Evolutionary conservation across 2,329 filamentous ascomycete genomes (phyloP), one percentile per base, ranked within the genome.

Genomic region (Xylaria sp.): DNA sequence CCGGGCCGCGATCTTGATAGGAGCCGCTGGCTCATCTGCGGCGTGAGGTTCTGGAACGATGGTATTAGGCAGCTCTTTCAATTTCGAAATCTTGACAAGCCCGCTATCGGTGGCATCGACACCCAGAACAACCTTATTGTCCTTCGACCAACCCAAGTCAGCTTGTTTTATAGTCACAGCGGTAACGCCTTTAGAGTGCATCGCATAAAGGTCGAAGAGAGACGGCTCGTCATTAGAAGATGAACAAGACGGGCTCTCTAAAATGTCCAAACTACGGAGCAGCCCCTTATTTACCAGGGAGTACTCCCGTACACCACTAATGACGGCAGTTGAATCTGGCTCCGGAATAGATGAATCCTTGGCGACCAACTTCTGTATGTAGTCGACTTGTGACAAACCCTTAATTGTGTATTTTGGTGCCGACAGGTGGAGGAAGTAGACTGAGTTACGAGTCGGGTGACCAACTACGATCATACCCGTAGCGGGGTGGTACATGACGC

Each of bases 181-280:
- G 20, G 94, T 94, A n/a, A 98, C 94, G 68, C 96, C 96, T 81
- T 94, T 96, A 11, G 96, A 97, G 79, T 99, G 95, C 91, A 97
- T 97, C 36, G 93, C 92, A 77, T 99, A 99, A 10, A 99, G 85
- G 82, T 99, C 96, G 75, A 99, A 98, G 15, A 97, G 82, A 0
- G 90, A 89, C 17, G 88, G 88, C 70, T 96, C 91, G 25, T 91
- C 89, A 27, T 84, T 84, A 44, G 87, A 86, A 66, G 88, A 84
- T 6, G 85, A 81, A 68, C 88, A 86, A 62, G 90, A 87, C 38
- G 91, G 89, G 72, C 86, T 90, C 74, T 90, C 89, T 29, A 98
- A 86, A 75, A 99, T 93, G 75, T 97, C 94, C 63, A 99, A 82
- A 77, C 95, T 98, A 78, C 96, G 89, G 57, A 99, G 87, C 72